phyloP scores from a whole-genome alignment of 2,329 filamentous ascomycete genomes.

The Leptographium procerum region DNA sequence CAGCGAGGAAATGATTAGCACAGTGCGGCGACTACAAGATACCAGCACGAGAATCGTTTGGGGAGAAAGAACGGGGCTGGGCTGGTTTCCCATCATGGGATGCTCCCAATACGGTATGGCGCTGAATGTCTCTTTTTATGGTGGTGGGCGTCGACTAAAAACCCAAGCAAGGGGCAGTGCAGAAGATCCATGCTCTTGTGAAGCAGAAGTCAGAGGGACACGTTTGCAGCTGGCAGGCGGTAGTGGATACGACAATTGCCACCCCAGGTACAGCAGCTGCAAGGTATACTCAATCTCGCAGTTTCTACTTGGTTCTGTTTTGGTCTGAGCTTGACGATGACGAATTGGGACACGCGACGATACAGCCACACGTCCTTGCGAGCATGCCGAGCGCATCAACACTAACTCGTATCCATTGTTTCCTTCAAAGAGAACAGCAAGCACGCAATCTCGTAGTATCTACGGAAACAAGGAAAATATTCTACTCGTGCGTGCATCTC shows the following conservation, averaged over 20 bases:
- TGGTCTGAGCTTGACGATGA: not conserved
- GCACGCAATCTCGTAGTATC: not conserved
- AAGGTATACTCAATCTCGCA: not conserved
- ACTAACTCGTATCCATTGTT: not conserved
- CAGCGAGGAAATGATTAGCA: not conserved
- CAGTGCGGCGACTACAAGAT: slow-evolving; percentile 1
- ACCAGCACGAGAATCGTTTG: not conserved
- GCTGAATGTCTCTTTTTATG: not conserved
- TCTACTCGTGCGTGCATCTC: too few relatives aligned
- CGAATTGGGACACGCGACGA: not conserved
- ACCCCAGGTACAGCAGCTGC: not conserved
- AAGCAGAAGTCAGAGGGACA: not conserved
- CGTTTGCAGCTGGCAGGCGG: not conserved
- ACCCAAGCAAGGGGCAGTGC: slow-evolving; percentile 2
- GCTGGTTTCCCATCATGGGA: slow-evolving; percentile 12
- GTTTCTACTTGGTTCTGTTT: not conserved
- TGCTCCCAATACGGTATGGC: slow-evolving; percentile 8
- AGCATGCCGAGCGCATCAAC: not conserved
- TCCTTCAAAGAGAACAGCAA: not conserved
- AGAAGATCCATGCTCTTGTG: not conserved
- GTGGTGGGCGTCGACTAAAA: not conserved
- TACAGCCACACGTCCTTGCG: not conserved
- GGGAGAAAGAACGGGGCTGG: slow-evolving; percentile 2
- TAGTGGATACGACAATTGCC: not conserved
- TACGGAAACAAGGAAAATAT: not conserved